Percentiles rank a stretch among this genome's conserved stretches.
These are phyloP conservation scores for Wallacemonas collosoma DNA, from an alignment of 208 protist species.

Conservation along the genomic window DNA sequence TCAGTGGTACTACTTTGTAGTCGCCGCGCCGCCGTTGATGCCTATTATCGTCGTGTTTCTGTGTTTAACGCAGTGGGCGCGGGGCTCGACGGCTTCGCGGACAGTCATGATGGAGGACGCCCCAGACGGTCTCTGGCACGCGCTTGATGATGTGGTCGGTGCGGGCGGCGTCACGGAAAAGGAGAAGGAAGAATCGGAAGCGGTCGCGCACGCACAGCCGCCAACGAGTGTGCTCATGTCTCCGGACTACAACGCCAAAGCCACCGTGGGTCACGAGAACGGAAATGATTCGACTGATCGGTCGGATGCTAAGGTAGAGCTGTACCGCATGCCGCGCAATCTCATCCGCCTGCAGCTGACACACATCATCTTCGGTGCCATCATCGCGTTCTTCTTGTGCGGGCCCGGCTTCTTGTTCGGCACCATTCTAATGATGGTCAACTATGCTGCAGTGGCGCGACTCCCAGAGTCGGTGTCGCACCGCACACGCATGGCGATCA, in stretches of 20 bases:
- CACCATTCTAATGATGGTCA: constrained; percentile 42
- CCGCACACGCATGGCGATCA: constrained; percentile 39
- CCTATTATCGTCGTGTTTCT: constrained; percentile 50
- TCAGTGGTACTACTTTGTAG: constrained; percentile 70
- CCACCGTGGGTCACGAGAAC: no score
- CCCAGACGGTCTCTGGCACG: constrained; percentile 11
- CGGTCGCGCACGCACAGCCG: no score
- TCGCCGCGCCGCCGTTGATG: constrained; percentile 35
- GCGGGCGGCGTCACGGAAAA: not conserved
- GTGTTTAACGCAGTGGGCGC: constrained; percentile 27
- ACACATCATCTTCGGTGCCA: constrained; percentile 37
- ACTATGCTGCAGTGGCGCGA: constrained; percentile 43
- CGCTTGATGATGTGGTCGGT: not conserved
- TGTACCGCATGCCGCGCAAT: constrained; percentile 15
- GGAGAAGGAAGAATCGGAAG: not conserved
- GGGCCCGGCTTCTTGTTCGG: constrained; percentile 53
- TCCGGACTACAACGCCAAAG: no score
- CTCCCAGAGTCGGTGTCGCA: constrained; percentile 48
- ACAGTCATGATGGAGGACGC: constrained; percentile 12
- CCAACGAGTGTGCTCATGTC: no score
- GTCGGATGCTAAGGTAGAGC: not conserved
- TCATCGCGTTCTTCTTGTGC: constrained; percentile 38
- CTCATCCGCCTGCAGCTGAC: constrained; percentile 31
- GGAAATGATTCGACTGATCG: no score
- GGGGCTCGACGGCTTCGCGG: constrained; percentile 9